phyloP scores from a whole-genome alignment of 495 filamentous ascomycete genomes.

The Penicillium fimorum region DNA sequence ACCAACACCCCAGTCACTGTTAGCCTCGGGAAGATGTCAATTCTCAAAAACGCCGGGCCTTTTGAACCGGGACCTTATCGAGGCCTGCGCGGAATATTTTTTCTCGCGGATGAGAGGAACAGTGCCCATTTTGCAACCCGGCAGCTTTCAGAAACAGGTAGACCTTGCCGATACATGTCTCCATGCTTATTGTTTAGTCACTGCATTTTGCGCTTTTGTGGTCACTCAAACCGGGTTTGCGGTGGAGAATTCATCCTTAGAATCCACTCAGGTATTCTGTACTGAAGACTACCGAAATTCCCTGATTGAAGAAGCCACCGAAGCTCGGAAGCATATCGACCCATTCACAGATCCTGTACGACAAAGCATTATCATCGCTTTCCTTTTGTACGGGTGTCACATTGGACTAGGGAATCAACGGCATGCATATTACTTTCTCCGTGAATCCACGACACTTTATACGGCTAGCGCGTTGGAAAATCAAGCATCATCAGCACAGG shows the following conservation, averaged over 20 bases:
- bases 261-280: background rate
- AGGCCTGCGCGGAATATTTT: conserved; percentile 70
- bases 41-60: conserved; percentile 45
- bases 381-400: conserved; percentile 69
- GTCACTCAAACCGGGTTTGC: conserved; percentile 57
- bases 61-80: conserved; percentile 59
- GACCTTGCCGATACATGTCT: conserved; percentile 57
- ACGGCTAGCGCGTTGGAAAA: conserved; percentile 43
- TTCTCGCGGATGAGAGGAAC: conserved; percentile 73
- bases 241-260: conserved; percentile 28
- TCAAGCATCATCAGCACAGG: conserved; percentile 17
- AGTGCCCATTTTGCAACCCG: conserved; percentile 69
- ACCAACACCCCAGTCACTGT: conserved; percentile 26
- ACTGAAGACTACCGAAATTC: conserved; percentile 45
- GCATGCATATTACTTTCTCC: conserved; percentile 70
- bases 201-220: conserved; percentile 73
- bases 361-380: conserved; percentile 64
- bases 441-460: conserved; percentile 65
- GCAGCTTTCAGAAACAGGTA: conserved; percentile 57
- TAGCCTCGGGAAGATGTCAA: conserved; percentile 22
- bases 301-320: conserved; percentile 67
- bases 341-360: conserved; percentile 63
- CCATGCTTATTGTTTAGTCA: conserved; percentile 72
- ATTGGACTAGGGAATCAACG: conserved; percentile 70
- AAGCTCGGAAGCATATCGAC: conserved; percentile 65